Base-by-base conservation (phyloP, 768 basidiomycete species). In the Sporobolomyces roseus region DNA sequence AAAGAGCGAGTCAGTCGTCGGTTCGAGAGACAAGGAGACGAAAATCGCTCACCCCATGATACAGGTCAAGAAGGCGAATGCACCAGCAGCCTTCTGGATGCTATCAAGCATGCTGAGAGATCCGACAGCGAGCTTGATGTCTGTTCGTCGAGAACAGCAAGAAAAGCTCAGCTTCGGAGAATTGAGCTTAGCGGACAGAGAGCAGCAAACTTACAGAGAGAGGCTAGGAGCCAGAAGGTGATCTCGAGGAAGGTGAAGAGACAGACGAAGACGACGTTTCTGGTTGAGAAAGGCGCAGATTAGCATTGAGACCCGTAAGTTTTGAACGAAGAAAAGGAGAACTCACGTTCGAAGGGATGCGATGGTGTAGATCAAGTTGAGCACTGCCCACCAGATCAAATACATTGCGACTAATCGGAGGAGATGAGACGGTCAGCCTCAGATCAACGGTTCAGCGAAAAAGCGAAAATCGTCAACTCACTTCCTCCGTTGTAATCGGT, bases 321-420 rank as follows among this genome's bases (percentile, higher is more conserved):
- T n/a, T n/a, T n/a, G n/a, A n/a, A n/a, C 38, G 45, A 46, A 46
- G 21, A 46, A 13, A 23, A 46, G 32, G 9, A 36, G 23, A 9
- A 68, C 64, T 60, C 73, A 75, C 25, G 75, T 76, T 27, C 74
- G 61, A 3, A 77, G 50, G 1, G 71, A 64, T 27, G 71, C 72
- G 52, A 75, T 58, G 32, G 71, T 58, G 64, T 63, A 72, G 65
- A 74, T 72, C 30, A 73, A 45, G n/a, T 63, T 65, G 29, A 75
- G 54, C 41, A 73, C 45, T 1, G 52, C 30, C 72, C 74, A 75
- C 67, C 68, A 62, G 50, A 49, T 13, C 1, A 32, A 33, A 7
- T 32, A 64, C 30, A 32, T 3, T 3, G 5, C 58, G 32, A 60
- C 58, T 60, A 33, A 17, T 41, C 38, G 17, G 17, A 41, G 38